Percentiles rank a stretch among this genome's conserved stretches.
Evolutionary conservation across 306 rosid species (phyloP).

Genomic region (Crotalaria pallida): DNA sequence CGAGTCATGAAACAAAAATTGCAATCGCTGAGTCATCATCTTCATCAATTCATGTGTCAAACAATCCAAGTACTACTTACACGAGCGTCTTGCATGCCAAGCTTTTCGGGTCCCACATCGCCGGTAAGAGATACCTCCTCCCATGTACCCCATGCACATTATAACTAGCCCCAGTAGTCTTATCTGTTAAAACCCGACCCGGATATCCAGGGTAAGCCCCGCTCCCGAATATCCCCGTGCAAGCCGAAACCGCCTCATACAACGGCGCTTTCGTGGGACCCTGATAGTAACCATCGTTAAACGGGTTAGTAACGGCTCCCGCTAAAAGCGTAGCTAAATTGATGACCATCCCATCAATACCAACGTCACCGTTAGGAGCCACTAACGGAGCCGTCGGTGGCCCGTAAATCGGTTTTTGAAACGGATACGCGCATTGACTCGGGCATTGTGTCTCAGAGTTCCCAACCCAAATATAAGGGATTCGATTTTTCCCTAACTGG

Average conservation of each 20-base stretch:
- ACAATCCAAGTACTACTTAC: constrained; percentile 23
- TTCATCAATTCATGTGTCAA: not conserved
- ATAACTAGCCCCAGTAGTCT: constrained; percentile 59
- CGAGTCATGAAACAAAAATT: no score
- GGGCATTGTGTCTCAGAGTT: constrained; percentile 88
- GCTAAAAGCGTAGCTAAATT: constrained; percentile 74
- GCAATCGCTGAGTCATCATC: no score
- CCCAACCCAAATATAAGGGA: constrained; percentile 70
- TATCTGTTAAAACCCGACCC: constrained; percentile 49
- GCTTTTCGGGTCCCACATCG: constrained; percentile 78
- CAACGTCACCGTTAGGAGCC: constrained; percentile 80
- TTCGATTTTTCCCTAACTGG: constrained; percentile 24
- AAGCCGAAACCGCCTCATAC: constrained; percentile 71
- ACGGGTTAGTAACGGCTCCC: constrained; percentile 83
- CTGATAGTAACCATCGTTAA: constrained; percentile 64
- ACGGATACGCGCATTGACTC: constrained; percentile 86
- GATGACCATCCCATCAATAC: constrained; percentile 73
- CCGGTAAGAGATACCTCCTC: constrained; percentile 60
- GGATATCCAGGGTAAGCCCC: constrained; percentile 79
- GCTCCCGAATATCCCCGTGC: constrained; percentile 62
- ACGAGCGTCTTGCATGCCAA: constrained; percentile 56
- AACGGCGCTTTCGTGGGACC: constrained; percentile 66
- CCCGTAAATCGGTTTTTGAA: constrained; percentile 79
- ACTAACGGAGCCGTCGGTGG: constrained; percentile 68
- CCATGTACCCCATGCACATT: constrained; percentile 57